Conservation (phyloP, 192 early-diverging fungal genomes). For the Backusella tuberculispora region DNA sequence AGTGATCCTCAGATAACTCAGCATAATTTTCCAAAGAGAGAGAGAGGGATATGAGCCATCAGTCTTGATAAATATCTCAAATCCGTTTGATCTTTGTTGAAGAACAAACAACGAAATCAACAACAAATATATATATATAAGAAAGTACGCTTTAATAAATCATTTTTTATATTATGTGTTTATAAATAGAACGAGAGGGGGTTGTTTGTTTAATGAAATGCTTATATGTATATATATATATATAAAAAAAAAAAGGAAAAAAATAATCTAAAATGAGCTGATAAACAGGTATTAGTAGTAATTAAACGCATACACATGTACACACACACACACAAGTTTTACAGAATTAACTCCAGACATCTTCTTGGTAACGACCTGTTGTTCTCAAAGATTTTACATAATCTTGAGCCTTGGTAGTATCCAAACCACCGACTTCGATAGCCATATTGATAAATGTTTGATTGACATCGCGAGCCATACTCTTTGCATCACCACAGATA, state of each 20-base stretch:
- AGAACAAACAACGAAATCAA: too few species aligned
- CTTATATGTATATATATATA: background rate
- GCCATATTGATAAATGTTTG: conserved; percentile 71
- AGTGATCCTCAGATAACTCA: too few species aligned
- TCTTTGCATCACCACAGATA: conserved; percentile 95
- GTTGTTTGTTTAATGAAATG: conserved; percentile 13
- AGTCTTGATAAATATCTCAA: too few species aligned
- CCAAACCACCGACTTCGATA: conserved; percentile 63
- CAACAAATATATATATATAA: too few species aligned
- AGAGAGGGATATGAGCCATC: too few species aligned
- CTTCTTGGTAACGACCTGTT: conserved; percentile 89
- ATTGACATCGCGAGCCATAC: conserved; percentile 95
- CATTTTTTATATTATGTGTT: background rate
- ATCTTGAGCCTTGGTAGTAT: conserved; percentile 66
- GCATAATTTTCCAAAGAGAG: too few species aligned
- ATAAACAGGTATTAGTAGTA: conserved; percentile 4
- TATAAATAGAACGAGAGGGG: background rate
- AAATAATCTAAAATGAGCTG: background rate
- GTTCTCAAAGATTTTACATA: conserved; percentile 89
- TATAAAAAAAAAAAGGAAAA: background rate
- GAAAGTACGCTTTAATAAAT: too few species aligned
- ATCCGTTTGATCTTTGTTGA: too few species aligned
- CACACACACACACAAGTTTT: background rate
- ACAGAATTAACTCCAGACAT: conserved; percentile 78
- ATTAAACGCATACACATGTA: too few species aligned